Evolutionary conservation across 225 moss, liverwort and hornwort genomes (phyloP).

Genomic region (Polytrichum formosum): DNA sequence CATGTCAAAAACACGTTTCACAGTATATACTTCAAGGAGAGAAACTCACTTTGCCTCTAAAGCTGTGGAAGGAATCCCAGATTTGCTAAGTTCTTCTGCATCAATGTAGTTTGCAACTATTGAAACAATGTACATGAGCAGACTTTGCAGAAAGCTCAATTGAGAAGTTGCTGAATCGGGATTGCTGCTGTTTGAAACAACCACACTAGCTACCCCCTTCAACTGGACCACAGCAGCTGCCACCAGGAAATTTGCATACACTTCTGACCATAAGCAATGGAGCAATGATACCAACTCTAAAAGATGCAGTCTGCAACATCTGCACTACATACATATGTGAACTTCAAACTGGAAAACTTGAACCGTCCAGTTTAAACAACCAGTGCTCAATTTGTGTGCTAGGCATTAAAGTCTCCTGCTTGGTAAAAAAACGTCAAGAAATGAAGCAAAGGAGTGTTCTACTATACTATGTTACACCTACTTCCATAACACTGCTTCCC

Average conservation of each 20-base stretch:
- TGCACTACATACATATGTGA: no score
- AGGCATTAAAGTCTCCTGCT: no score
- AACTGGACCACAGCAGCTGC: slow-evolving; percentile 84
- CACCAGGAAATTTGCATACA: slow-evolving; percentile 15
- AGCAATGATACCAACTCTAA: slow-evolving; percentile 6
- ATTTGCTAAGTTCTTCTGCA: slow-evolving; percentile 32
- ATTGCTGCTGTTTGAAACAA: slow-evolving; percentile 47
- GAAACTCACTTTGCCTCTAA: slow-evolving; percentile 40
- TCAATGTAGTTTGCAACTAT: slow-evolving; percentile 71
- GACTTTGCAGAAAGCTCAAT: slow-evolving; percentile 51
- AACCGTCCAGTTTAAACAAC: no score
- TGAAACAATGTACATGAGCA: slow-evolving; percentile 60
- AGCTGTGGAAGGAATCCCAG: slow-evolving; percentile 25
- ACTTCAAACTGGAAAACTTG: no score
- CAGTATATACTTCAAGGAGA: background rate
- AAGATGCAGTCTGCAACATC: no score
- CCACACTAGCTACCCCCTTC: slow-evolving; percentile 68
- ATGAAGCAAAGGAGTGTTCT: no score
- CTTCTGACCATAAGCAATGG: slow-evolving; percentile 3
- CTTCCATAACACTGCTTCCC: no score
- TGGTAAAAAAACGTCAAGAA: no score
- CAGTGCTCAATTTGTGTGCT: no score
- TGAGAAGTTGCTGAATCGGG: slow-evolving; percentile 51
- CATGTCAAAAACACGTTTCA: no score
- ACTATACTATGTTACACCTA: no score